Percentiles rank a stretch among this genome's conserved stretches.
Conservation (phyloP, 2,329 filamentous ascomycete species). For the Venturia effusa region DNA sequence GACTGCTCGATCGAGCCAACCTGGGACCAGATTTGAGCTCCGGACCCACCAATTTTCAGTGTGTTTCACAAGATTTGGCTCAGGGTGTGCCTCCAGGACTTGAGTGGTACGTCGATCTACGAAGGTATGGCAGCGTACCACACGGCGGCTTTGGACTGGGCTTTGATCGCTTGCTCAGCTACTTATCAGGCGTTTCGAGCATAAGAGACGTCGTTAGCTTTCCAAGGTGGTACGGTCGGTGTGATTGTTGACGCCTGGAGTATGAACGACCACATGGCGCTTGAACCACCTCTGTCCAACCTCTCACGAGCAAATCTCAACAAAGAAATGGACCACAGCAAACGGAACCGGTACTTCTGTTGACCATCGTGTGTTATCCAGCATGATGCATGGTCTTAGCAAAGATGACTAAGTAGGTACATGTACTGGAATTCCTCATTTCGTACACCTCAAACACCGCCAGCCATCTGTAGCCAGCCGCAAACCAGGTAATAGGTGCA, state of each 20-base stretch:
- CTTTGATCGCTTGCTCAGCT: conserved; percentile 77
- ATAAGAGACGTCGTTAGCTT: conserved; percentile 81
- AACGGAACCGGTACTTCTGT: neutral
- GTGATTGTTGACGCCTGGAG: conserved; percentile 31
- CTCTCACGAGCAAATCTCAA: neutral
- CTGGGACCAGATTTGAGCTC: neutral
- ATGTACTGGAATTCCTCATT: neutral
- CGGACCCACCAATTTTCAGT: neutral
- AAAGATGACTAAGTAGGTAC: too few relatives aligned
- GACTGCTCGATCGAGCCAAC: conserved; percentile 35
- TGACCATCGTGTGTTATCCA: neutral
- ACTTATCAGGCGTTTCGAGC: conserved; percentile 70
- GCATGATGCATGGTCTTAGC: neutral
- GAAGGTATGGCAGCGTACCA: conserved; percentile 81
- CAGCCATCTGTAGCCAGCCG: neutral
- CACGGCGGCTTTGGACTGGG: conserved; percentile 87
- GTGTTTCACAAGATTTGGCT: conserved; percentile 11
- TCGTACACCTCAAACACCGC: neutral
- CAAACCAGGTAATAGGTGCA: neutral
- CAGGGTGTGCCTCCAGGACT: conserved; percentile 31
- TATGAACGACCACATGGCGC: neutral
- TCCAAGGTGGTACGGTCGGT: conserved; percentile 56
- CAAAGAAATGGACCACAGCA: neutral
- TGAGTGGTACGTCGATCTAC: conserved; percentile 80
- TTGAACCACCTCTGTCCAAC: neutral